Evolutionary conservation across 2,329 filamentous ascomycete genomes (phyloP), one percentile per base, ranked within the genome.

Genomic region (Colletotrichum abscissum): DNA sequence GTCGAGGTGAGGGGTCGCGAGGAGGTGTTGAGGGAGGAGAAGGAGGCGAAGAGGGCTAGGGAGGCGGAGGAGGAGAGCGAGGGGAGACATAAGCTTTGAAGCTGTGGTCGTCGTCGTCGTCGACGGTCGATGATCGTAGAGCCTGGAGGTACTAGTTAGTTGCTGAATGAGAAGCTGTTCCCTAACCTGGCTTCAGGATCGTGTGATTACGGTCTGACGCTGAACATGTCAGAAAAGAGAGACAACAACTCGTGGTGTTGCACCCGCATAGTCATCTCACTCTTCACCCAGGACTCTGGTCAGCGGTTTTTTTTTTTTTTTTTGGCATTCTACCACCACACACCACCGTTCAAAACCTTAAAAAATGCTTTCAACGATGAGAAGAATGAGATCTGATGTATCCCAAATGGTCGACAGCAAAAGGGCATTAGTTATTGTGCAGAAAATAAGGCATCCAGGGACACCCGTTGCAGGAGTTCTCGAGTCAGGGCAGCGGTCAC

Each of bases 1-100:
- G 83, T 92, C 2, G 88, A 92, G 79, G 84, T 92, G 3, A 80
- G 86, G 71, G 75, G 76, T 70, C 83, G 88, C 75, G 83, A 84
- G 35, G 88, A 91, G 56, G 84, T 89, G 0, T 73, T 90, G 73
- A 80, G 77, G 19, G 86, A 86, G 78, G 85, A 87, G 78, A 85
- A 80, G 77, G 78, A 79, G 72, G 72, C 26, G n/a, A 79, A 78
- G 67, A 72, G 55, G 24, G 73, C 67, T 11, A 33, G 52, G 14
- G 70, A 73, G 33, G 76, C 63, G 67, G n/a, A 62, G 49, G 46
- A 73, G 49, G 72, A 59, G 19, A 46, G n/a, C 16, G 38, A 42
- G 6, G 72, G 49, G 19, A 69, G 30, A 9, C 42, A 60, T 22
- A 74, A 68, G 57, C 54, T 74, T 22, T 74, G 22, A 68, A 16